phyloP scores from a whole-genome alignment of 768 basidiomycete species.

The Kwoniella mangroviensis region DNA sequence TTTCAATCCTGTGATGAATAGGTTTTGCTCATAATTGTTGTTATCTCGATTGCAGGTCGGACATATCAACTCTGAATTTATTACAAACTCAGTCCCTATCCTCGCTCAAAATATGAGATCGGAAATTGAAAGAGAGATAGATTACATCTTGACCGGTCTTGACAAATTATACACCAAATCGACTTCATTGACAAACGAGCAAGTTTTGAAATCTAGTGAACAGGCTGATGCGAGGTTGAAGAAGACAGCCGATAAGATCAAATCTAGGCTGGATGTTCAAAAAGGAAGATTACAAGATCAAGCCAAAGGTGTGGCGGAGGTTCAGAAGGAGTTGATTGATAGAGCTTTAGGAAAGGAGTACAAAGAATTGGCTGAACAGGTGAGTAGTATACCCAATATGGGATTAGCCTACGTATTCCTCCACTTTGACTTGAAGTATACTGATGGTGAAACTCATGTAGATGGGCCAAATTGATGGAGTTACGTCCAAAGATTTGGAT shows the following conservation, averaged over 20 bases:
- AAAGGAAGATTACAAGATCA: constrained; percentile 21
- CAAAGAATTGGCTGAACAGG: constrained; percentile 31
- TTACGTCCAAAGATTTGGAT: constrained; percentile 41
- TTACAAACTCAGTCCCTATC: constrained; percentile 23
- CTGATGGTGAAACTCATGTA: not conserved
- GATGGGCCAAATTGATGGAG: constrained; percentile 46
- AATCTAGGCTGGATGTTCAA: constrained; percentile 27
- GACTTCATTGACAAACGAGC: constrained; percentile 34
- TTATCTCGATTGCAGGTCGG: constrained; percentile 10
- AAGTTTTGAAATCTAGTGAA: constrained; percentile 32
- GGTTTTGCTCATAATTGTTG: not conserved
- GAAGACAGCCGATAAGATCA: constrained; percentile 31
- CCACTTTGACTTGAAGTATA: too few species aligned
- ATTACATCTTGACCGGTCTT: constrained; percentile 43
- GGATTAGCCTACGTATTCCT: too few species aligned
- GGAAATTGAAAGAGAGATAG: constrained; percentile 42
- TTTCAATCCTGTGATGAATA: not conserved
- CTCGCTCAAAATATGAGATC: constrained; percentile 26
- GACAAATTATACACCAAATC: constrained; percentile 49
- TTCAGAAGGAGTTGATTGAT: constrained; percentile 28
- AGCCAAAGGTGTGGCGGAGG: constrained; percentile 24
- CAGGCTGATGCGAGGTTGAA: constrained; percentile 40
- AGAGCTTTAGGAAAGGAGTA: constrained; percentile 29
- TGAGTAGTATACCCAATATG: constrained; percentile 13
- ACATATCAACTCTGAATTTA: constrained; percentile 18